A percentile compares a stretch with the other conserved stretches of the same genome.
phyloP scores from a whole-genome alignment of 345 rosid species.

The Populus davidiana region DNA sequence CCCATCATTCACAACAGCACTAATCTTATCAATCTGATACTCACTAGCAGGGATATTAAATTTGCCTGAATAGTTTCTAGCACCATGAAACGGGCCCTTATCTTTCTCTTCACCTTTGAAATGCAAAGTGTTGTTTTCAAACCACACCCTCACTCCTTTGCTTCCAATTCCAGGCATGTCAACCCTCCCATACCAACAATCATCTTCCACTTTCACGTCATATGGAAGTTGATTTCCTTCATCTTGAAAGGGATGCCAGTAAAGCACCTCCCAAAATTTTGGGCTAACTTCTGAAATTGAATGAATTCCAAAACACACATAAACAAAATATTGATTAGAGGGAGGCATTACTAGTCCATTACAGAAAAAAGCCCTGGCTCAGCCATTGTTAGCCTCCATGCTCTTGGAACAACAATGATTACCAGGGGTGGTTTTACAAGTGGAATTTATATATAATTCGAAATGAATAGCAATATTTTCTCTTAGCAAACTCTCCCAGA shows the following conservation, averaged over 20 bases:
- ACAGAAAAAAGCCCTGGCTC: too few relatives aligned
- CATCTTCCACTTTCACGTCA: not conserved
- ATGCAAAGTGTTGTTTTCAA: not conserved
- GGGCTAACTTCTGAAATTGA: not conserved
- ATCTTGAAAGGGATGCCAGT: constrained; percentile 7
- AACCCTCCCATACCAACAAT: not conserved
- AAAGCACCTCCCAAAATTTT: not conserved
- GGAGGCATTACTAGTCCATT: not conserved
- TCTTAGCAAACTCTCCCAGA: too few relatives aligned
- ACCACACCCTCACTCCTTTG: constrained; percentile 3
- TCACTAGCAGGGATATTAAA: constrained; percentile 2
- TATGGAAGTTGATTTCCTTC: not conserved
- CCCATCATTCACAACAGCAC: constrained; percentile 4
- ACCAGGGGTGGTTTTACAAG: too few relatives aligned
- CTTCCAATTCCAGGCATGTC: constrained; percentile 12
- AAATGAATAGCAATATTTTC: too few relatives aligned
- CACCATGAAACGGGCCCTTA: not conserved
- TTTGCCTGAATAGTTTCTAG: not conserved
- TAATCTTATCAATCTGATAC: constrained; percentile 1
- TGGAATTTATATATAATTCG: too few relatives aligned
- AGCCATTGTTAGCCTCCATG: too few relatives aligned
- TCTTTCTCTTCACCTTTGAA: constrained; percentile 4
- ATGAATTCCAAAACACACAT: not conserved
- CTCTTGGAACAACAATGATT: too few relatives aligned
- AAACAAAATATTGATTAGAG: not conserved